These are phyloP conservation scores for Euphorbia peplus DNA, from an alignment of 345 rosid genomes.

Conservation along the genomic window DNA sequence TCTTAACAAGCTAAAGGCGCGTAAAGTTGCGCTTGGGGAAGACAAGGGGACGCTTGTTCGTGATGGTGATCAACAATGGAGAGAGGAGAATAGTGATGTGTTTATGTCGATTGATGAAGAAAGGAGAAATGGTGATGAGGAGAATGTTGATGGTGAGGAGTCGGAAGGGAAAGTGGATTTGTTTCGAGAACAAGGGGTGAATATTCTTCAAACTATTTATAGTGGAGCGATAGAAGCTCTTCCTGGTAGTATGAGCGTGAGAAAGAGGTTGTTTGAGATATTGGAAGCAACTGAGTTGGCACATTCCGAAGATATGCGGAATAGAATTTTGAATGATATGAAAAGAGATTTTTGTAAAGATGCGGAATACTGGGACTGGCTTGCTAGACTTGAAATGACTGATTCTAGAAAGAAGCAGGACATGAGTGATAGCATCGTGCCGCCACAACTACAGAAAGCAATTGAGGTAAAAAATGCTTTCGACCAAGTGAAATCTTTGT, in stretches of 20 bases:
- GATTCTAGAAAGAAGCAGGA: constrained; percentile 26
- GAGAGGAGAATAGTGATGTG: constrained; percentile 57
- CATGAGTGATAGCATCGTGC: constrained; percentile 19
- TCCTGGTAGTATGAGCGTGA: constrained; percentile 67
- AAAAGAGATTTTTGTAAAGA: constrained; percentile 65
- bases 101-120: constrained; percentile 67
- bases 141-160: constrained; percentile 39
- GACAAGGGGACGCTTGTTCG: constrained; percentile 57
- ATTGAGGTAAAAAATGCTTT: constrained; percentile 46
- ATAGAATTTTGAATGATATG: constrained; percentile 66
- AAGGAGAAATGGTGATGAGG: constrained; percentile 25
- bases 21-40: constrained; percentile 81
- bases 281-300: constrained; percentile 66
- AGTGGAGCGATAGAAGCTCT: constrained; percentile 62
- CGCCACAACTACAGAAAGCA: constrained; percentile 50
- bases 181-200: constrained; percentile 62
- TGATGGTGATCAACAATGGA: constrained; percentile 56
- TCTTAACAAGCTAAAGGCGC: constrained; percentile 74
- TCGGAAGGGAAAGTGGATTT: constrained; percentile 43
- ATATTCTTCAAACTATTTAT: constrained; percentile 59
- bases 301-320: constrained; percentile 53
- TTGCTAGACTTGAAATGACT: constrained; percentile 62
- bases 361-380: constrained; percentile 88
- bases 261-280: constrained; percentile 70
- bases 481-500: not conserved